phyloP scores from a whole-genome alignment of 495 filamentous ascomycete genomes.

The Viridothelium virens region DNA sequence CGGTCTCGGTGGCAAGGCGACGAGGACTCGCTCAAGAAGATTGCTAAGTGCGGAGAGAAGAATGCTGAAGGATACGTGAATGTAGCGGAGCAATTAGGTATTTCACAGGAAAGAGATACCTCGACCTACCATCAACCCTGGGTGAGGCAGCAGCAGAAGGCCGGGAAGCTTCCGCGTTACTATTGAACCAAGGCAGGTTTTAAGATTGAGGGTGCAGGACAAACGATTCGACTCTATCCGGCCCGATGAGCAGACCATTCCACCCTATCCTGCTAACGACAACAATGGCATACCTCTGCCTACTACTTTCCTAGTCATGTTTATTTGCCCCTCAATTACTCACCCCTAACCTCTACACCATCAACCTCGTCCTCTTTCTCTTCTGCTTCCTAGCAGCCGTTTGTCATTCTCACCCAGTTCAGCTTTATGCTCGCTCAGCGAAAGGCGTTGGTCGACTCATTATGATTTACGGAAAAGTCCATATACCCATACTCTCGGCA shows the following conservation, averaged over 20 bases:
- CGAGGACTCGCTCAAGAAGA: constrained; percentile 39
- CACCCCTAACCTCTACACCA: too few relatives aligned
- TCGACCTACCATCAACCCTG: constrained; percentile 23
- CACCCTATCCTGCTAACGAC: background rate
- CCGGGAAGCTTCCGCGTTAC: background rate
- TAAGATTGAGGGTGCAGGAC: background rate
- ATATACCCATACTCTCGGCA: background rate
- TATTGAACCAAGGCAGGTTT: background rate
- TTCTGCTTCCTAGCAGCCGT: too few relatives aligned
- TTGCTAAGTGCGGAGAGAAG: constrained; percentile 18
- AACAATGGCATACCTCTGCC: too few relatives aligned
- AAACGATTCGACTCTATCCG: background rate
- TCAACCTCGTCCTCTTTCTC: too few relatives aligned
- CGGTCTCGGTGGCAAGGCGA: constrained; percentile 57
- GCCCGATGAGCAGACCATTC: background rate
- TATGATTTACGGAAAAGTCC: background rate
- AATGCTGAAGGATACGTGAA: constrained; percentile 29
- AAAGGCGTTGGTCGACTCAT: background rate
- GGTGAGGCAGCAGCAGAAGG: constrained; percentile 7
- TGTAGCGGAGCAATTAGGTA: constrained; percentile 26
- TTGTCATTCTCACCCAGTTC: too few relatives aligned
- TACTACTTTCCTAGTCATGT: too few relatives aligned
- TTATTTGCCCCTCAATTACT: too few relatives aligned
- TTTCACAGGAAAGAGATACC: constrained; percentile 23
- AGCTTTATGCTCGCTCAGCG: too few relatives aligned